Evolutionary conservation across 371 early-diverging fungal species (phyloP).

Genomic region (Rhizomucor pusillus): DNA sequence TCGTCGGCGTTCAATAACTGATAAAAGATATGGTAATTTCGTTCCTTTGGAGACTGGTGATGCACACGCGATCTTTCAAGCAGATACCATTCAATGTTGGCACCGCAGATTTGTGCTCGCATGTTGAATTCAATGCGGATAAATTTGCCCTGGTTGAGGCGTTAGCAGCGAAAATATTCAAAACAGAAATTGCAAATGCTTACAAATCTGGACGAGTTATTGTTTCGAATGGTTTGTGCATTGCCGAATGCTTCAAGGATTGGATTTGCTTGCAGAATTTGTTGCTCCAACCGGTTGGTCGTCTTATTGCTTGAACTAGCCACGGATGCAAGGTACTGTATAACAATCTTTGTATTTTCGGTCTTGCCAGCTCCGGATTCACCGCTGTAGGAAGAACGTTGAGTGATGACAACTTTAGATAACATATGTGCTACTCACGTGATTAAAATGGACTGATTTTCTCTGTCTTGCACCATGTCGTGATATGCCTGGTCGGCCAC

Average conservation of each 20-base stretch:
- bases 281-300: slow-evolving; percentile 70
- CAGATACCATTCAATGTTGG: slow-evolving; percentile 97
- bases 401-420: neutral
- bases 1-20: slow-evolving; percentile 90
- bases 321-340: slow-evolving; percentile 95
- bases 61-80: slow-evolving; percentile 98
- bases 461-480: slow-evolving; percentile 90
- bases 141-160: slow-evolving; percentile 91
- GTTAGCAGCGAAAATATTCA: slow-evolving; percentile 5
- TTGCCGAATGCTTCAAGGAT: slow-evolving; percentile 99
- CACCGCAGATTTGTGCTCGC: slow-evolving; percentile 91
- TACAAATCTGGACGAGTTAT: slow-evolving; percentile 99
- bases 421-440: slow-evolving; percentile 62
- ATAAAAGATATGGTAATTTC: slow-evolving; percentile 99
- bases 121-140: slow-evolving; percentile 97
- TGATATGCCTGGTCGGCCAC: slow-evolving; percentile 95
- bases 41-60: slow-evolving; percentile 86
- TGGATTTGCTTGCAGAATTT: slow-evolving; percentile 97
- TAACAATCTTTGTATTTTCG: slow-evolving; percentile 99
- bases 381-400: slow-evolving; percentile 60
- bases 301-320: slow-evolving; percentile 38
- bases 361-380: slow-evolving; percentile 99
- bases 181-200: too few relatives aligned
- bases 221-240: slow-evolving; percentile 99
- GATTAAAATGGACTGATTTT: slow-evolving; percentile 98